Evolutionary conservation across 169 alveolate genomes (phyloP).

Genomic region (Cryptosporidium xiaoi): DNA sequence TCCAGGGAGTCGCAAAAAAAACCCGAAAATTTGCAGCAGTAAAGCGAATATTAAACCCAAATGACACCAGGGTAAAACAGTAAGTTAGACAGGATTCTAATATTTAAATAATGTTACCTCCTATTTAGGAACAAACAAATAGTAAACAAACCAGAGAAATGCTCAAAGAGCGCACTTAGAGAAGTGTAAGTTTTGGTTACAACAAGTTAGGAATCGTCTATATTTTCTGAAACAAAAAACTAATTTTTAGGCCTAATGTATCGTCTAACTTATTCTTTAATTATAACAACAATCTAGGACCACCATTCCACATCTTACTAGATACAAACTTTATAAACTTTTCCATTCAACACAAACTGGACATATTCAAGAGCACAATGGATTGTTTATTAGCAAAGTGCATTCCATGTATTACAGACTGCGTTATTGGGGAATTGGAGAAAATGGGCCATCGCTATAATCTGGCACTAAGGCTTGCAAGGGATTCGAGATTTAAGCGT

Average conservation of each 20-base stretch:
- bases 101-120: not conserved
- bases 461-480: constrained; percentile 95
- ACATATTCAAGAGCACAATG: constrained; percentile 94
- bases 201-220: constrained; percentile 30
- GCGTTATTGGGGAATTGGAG: constrained; percentile 98
- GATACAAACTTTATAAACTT: constrained; percentile 99
- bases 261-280: constrained; percentile 85
- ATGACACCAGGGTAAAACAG: constrained; percentile 78
- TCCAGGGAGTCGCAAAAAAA: constrained; percentile 79
- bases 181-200: constrained; percentile 90
- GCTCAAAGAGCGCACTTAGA: constrained; percentile 82
- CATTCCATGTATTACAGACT: constrained; percentile 96
- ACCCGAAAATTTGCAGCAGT: constrained; percentile 79
- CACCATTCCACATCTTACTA: constrained; percentile 96
- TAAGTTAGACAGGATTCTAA: constrained; percentile 24
- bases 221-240: not conserved
- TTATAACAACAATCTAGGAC: constrained; percentile 93
- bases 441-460: constrained; percentile 97
- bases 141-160: constrained; percentile 1
- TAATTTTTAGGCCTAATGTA: constrained; percentile 77
- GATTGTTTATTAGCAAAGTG: constrained; percentile 97
- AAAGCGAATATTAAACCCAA: constrained; percentile 81
- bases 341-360: constrained; percentile 97
- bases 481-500: constrained; percentile 96
- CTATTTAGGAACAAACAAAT: constrained; percentile 8